Evolutionary conservation across 306 rosid species (phyloP), one percentile per base, ranked within the genome.

Genomic region (Vigna angularis): DNA sequence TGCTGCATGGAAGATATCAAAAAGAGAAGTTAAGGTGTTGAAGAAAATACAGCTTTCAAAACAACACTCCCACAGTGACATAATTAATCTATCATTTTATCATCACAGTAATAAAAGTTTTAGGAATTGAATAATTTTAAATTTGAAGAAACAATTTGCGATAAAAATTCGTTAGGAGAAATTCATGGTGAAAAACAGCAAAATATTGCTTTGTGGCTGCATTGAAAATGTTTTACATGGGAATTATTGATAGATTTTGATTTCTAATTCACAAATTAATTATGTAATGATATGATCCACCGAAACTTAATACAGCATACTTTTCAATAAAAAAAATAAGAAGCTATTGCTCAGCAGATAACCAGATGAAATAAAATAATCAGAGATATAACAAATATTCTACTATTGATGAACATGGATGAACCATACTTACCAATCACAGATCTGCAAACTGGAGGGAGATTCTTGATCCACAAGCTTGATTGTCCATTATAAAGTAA

Each of bases 371-470:
- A 66, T 17, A 22, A 66, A 48, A 55, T 62, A 61, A 38, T 62
- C 45, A 11, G 22, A 63, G 78, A 56, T 4, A 38, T 58, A 51
- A 55, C 32, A 30, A 51, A 76, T 71, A 10, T 34, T 73, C 65
- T 17, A 55, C 15, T 68, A 58, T 32, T 34, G 56, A 55, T 75
- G 12, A 45, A 75, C 67, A 76, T 20, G 67, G 64, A 75, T 10
- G 44, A 66, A 74, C 53, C 78, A 70, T 81, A 86, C 85, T 59
- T 88, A 95, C 98, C 97, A 44, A 91, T 85, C 81, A 89, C 9
- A 73, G 94, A 88, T 70, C 87, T 82, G 80, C 90, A 91, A 84
- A 92, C 96, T 50, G 81, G 76, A 59, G 93, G 86, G 82, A 91
- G 91, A 63, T 84, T 89, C 82, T 67, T 92, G 72, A 85, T 75